A percentile compares a stretch with the other conserved stretches of the same genome.
Conservation (phyloP, 2,329 filamentous ascomycete genomes). For the Blumeria graminis region DNA sequence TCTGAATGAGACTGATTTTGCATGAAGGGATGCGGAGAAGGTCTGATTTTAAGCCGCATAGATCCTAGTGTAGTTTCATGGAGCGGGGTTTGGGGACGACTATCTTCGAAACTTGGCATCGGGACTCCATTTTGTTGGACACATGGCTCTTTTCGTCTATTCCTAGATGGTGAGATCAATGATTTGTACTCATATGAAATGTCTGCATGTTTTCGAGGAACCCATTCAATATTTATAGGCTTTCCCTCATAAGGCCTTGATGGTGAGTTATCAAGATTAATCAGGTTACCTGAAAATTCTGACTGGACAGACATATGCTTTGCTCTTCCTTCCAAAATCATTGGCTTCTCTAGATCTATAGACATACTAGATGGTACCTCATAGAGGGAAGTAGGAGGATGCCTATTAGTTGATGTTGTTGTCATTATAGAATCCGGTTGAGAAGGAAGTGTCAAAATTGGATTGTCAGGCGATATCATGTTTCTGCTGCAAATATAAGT, state of each 20-base stretch:
- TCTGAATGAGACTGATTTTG: slow-evolving; percentile 56
- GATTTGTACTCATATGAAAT: slow-evolving; percentile 8
- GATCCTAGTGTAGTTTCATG: no score
- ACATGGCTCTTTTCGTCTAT: slow-evolving; percentile 15
- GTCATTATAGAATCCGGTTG: no score
- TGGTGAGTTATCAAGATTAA: slow-evolving; percentile 22
- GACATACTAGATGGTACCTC: slow-evolving; percentile 11
- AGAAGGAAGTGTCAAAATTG: background rate
- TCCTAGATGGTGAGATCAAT: slow-evolving; percentile 16
- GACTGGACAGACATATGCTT: slow-evolving; percentile 20
- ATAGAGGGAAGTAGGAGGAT: background rate
- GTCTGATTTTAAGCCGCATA: slow-evolving; percentile 26
- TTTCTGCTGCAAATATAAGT: slow-evolving; percentile 6
- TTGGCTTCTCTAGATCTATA: slow-evolving; percentile 7
- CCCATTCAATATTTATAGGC: slow-evolving; percentile 11
- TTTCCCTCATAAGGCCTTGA: slow-evolving; percentile 15
- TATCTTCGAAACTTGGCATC: no score
- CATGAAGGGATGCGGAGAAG: slow-evolving; percentile 33
- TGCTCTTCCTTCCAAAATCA: slow-evolving; percentile 18
- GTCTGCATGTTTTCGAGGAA: slow-evolving; percentile 12
- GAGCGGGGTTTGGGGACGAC: no score
- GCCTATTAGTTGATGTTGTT: no score
- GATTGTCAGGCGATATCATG: slow-evolving; percentile 6
- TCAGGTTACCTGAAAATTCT: slow-evolving; percentile 18
- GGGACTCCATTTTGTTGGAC: no score